A percentile compares a stretch with the other conserved stretches of the same genome.
Evolutionary conservation across 352 stramenopile genomes (phyloP).

Genomic region (Pythium angustatum): DNA sequence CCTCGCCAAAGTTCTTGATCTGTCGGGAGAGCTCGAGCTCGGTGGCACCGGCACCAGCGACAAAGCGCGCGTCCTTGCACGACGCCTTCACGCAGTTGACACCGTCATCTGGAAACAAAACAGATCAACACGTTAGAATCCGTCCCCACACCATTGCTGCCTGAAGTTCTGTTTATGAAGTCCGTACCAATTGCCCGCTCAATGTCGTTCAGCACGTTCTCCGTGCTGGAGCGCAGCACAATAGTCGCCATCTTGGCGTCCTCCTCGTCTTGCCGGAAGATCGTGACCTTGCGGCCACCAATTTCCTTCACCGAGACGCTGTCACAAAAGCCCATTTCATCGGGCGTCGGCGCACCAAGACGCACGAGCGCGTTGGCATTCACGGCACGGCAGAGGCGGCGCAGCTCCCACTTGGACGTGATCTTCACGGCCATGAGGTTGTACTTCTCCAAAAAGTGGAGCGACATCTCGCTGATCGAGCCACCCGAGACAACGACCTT

Average conservation of each 20-base stretch:
- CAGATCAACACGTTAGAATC: background rate
- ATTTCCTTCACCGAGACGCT: constrained; percentile 95
- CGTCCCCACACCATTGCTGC: background rate
- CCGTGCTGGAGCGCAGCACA: constrained; percentile 92
- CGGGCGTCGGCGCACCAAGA: constrained; percentile 95
- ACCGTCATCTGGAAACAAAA: constrained; percentile 89
- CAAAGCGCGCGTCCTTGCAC: constrained; percentile 94
- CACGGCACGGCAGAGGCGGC: constrained; percentile 95
- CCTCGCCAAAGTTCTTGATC: constrained; percentile 94
- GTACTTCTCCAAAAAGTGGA: constrained; percentile 99
- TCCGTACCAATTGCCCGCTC: constrained; percentile 91
- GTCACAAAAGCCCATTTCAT: constrained; percentile 98
- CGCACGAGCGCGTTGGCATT: constrained; percentile 97
- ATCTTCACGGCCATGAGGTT: constrained; percentile 97
- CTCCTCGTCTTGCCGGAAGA: constrained; percentile 95
- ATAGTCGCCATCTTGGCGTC: constrained; percentile 97
- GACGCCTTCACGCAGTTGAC: constrained; percentile 96
- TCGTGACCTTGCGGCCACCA: constrained; percentile 94
- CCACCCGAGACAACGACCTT: constrained; percentile 97
- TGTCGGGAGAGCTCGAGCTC: constrained; percentile 97
- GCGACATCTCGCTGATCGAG: constrained; percentile 98
- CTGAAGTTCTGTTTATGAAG: too few relatives aligned
- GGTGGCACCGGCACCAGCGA: constrained; percentile 94
- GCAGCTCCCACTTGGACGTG: constrained; percentile 98
- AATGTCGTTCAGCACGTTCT: constrained; percentile 98